A percentile compares a stretch with the other conserved stretches of the same genome.
These are phyloP conservation scores for Backusella circina DNA, from an alignment of 192 early-diverging fungal species.

Conservation along the genomic window DNA sequence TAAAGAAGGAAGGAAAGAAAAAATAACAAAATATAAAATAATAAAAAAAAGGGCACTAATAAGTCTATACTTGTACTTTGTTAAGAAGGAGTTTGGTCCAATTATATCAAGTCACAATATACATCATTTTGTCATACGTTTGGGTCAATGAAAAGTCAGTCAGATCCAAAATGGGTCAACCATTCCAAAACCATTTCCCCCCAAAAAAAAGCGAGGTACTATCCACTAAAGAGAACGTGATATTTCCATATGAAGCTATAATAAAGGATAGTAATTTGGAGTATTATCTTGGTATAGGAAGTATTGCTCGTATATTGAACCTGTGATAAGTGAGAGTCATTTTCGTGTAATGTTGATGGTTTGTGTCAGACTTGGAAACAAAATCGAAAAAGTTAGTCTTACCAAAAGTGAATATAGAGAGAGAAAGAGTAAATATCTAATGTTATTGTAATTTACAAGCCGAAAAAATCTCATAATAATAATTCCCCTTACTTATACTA, in stretches of 20 bases:
- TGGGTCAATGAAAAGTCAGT: background rate
- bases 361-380: background rate
- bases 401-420: background rate
- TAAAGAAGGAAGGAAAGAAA: background rate
- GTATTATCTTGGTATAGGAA: background rate
- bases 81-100: background rate
- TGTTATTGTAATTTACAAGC: too few species aligned
- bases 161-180: background rate
- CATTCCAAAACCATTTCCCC: background rate
- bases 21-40: background rate
- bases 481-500: too few species aligned
- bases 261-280: background rate
- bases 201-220: background rate
- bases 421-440: too few species aligned
- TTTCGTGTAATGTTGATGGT: background rate
- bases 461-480: background rate
- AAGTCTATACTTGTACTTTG: background rate
- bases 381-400: background rate
- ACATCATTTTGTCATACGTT: background rate
- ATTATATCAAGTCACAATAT: background rate
- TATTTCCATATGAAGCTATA: background rate
- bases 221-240: background rate
- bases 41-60: background rate
- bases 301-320: background rate
- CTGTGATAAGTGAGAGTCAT: background rate